phyloP scores from a whole-genome alignment of 148 eudicot genomes.

The Rhododendron molle region DNA sequence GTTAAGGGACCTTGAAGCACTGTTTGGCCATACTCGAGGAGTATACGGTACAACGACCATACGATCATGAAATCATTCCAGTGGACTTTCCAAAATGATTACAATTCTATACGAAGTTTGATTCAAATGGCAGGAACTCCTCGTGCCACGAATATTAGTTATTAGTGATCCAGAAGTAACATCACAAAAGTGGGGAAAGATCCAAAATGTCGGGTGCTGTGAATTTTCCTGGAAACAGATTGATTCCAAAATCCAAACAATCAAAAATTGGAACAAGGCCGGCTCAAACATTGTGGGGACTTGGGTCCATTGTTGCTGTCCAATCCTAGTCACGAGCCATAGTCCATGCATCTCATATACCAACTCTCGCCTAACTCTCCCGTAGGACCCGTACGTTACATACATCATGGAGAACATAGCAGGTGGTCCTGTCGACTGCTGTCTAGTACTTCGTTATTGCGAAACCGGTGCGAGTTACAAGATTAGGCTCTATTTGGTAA shows the following conservation, averaged over 20 bases:
- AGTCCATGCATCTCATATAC: not conserved
- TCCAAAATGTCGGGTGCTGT: not conserved
- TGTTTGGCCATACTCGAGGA: too few species aligned
- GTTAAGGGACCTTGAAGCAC: too few species aligned
- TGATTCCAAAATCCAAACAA: not conserved
- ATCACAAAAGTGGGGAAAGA: too few species aligned
- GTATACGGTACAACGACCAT: too few species aligned
- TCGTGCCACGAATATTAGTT: not conserved
- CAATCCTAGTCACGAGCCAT: not conserved
- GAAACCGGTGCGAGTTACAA: not conserved
- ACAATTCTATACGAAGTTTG: not conserved
- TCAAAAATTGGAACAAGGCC: not conserved
- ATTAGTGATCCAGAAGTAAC: too few species aligned
- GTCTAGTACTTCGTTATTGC: not conserved
- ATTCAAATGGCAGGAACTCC: not conserved
- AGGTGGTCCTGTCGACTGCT: not conserved
- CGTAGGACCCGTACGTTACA: not conserved
- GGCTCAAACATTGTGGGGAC: not conserved
- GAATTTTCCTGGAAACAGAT: not conserved
- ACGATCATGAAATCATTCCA: too few species aligned
- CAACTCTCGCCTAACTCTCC: not conserved
- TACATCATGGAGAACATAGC: not conserved
- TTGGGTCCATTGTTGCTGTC: not conserved
- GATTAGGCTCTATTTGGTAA: not conserved
- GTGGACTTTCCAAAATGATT: too few species aligned